Evolutionary conservation across 768 basidiomycete genomes (phyloP).

Genomic region (Chalciporus pseudorubinellus): DNA sequence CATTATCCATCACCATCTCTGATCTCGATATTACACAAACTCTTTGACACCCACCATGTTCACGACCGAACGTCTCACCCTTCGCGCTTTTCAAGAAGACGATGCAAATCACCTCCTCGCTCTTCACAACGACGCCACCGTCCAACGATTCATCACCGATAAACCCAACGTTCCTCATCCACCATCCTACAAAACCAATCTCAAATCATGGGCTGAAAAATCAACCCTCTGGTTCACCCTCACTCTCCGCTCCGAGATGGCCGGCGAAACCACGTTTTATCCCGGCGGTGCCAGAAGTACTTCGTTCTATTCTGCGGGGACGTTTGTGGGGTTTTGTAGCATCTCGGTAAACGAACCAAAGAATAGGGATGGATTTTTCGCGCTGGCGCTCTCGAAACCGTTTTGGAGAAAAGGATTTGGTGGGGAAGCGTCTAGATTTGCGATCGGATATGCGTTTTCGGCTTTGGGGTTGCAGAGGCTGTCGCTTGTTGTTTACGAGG

Average conservation of each 20-base stretch:
- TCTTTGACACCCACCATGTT: conserved; percentile 1
- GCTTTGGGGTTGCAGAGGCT: conserved; percentile 31
- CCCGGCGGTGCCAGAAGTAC: neutral
- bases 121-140: conserved; percentile 5
- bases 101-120: conserved; percentile 3
- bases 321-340: conserved; percentile 13
- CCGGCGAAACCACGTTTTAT: no score
- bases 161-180: conserved; percentile 4
- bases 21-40: neutral
- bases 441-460: conserved; percentile 33
- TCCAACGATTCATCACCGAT: conserved; percentile 9
- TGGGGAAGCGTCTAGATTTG: conserved; percentile 33
- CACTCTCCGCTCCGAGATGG: neutral
- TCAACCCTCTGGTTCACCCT: conserved; percentile 10
- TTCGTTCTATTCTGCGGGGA: neutral
- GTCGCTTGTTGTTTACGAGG: conserved; percentile 21
- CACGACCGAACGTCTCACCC: conserved; percentile 8
- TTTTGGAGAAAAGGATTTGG: conserved; percentile 37
- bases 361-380: conserved; percentile 25
- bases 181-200: conserved; percentile 3
- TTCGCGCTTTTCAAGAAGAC: conserved; percentile 8
- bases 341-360: conserved; percentile 16
- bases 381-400: conserved; percentile 22
- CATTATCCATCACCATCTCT: neutral
- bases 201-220: conserved; percentile 7